Evolutionary conservation across 768 basidiomycete genomes (phyloP).

Genomic region (Lentinula sp.): DNA sequence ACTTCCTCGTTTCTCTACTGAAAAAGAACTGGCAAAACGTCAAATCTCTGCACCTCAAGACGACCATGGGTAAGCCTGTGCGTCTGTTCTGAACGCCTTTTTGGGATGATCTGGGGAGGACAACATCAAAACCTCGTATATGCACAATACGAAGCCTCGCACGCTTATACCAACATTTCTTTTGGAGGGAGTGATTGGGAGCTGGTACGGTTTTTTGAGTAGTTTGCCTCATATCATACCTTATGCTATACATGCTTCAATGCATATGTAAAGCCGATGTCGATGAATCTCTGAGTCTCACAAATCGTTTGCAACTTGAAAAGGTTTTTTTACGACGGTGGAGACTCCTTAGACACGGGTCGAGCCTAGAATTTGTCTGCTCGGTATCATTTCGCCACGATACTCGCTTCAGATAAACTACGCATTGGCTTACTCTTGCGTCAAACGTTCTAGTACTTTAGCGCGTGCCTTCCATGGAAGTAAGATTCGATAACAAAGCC

Average conservation of each 20-base stretch:
- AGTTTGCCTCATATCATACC: not conserved
- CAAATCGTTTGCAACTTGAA: too few relatives aligned
- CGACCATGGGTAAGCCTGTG: constrained; percentile 98
- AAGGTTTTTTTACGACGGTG: too few relatives aligned
- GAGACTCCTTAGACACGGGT: too few relatives aligned
- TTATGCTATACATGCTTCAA: not conserved
- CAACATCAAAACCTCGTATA: constrained; percentile 31
- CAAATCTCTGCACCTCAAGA: constrained; percentile 97
- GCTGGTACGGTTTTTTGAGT: constrained; percentile 48
- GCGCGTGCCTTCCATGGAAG: constrained; percentile 32
- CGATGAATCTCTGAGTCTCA: too few relatives aligned
- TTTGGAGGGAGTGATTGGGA: constrained; percentile 81
- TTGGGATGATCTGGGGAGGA: constrained; percentile 14
- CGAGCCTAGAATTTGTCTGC: too few relatives aligned
- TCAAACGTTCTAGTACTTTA: not conserved
- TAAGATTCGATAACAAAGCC: constrained; percentile 42
- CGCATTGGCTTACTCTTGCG: too few relatives aligned
- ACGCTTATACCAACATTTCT: constrained; percentile 95
- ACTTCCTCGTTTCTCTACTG: constrained; percentile 98
- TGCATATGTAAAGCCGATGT: not conserved
- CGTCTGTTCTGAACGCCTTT: constrained; percentile 73
- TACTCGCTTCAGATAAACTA: too few relatives aligned
- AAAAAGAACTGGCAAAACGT: constrained; percentile 99
- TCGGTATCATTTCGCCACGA: too few relatives aligned
- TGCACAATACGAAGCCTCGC: constrained; percentile 96